phyloP scores from a whole-genome alignment of 805 yeast species.

The Wickerhamiella allomyrinae region DNA sequence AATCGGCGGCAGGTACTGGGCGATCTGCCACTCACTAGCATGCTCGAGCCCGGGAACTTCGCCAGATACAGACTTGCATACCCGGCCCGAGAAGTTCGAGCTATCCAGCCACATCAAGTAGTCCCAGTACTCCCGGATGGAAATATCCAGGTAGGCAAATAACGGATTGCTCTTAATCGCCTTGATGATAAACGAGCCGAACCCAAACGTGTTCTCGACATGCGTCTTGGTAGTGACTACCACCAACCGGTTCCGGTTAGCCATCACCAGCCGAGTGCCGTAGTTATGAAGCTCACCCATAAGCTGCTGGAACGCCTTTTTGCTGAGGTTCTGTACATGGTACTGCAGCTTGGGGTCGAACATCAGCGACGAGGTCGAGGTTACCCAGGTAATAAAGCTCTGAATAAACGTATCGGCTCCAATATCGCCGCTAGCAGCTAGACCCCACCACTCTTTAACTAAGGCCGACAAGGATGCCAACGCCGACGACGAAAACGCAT shows the following conservation, averaged over 20 bases:
- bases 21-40: constrained; percentile 63
- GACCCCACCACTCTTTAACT: constrained; percentile 90
- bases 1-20: constrained; percentile 55
- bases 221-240: constrained; percentile 59
- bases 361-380: constrained; percentile 52
- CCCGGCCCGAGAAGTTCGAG: constrained; percentile 68
- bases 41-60: constrained; percentile 27
- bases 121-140: constrained; percentile 77
- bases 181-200: constrained; percentile 68
- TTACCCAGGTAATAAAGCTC: constrained; percentile 74
- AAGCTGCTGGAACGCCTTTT: constrained; percentile 67
- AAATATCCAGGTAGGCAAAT: constrained; percentile 67
- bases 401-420: constrained; percentile 78
- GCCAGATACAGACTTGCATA: constrained; percentile 14
- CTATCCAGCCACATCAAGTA: constrained; percentile 90
- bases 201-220: constrained; percentile 82
- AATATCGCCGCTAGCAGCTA: constrained; percentile 49
- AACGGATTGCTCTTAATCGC: constrained; percentile 68
- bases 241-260: constrained; percentile 60
- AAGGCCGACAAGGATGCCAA: constrained; percentile 52
- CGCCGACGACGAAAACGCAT: constrained; percentile 68
- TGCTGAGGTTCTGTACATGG: constrained; percentile 76
- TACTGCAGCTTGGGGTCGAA: constrained; percentile 71
- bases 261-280: constrained; percentile 70
- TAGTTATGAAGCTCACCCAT: constrained; percentile 62